Conservation (phyloP, 768 basidiomycete species). For the Xerocomus spinulosus region DNA sequence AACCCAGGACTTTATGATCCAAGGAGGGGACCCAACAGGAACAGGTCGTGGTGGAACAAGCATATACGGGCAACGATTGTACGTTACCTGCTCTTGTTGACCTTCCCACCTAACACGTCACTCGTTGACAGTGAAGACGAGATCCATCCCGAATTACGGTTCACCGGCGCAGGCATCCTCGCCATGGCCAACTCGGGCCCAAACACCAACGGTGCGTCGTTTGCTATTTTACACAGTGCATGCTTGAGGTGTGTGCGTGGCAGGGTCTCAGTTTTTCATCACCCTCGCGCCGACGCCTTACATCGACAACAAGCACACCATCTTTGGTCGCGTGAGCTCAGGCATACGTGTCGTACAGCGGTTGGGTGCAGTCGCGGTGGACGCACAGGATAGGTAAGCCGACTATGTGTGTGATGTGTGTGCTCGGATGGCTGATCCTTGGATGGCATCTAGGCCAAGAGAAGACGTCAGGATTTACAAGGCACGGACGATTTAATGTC, state of each 20-base stretch:
- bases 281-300: constrained; percentile 79
- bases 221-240: background rate
- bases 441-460: constrained; percentile 34
- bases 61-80: constrained; percentile 88
- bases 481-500: constrained; percentile 39
- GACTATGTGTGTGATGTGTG: constrained; percentile 28
- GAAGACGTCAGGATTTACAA: constrained; percentile 93
- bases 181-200: constrained; percentile 98
- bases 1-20: constrained; percentile 90
- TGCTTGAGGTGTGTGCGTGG: constrained; percentile 16
- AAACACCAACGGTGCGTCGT: constrained; percentile 68
- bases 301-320: constrained; percentile 81
- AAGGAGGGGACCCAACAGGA: constrained; percentile 93
- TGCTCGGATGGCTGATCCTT: background rate
- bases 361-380: constrained; percentile 85
- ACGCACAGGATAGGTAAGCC: constrained; percentile 82
- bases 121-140: constrained; percentile 68
- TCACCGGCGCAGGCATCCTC: constrained; percentile 94
- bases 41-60: constrained; percentile 90
- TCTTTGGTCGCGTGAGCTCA: constrained; percentile 83
- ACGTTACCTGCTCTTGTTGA: constrained; percentile 23
- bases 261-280: constrained; percentile 95
- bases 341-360: constrained; percentile 94
- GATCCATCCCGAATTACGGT: constrained; percentile 83
- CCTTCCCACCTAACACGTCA: background rate